Percentiles rank a stretch among this genome's conserved stretches.
Evolutionary conservation across 1,284 basidiomycete genomes (phyloP).

Genomic region (Apiotrichum akiyoshidainum): DNA sequence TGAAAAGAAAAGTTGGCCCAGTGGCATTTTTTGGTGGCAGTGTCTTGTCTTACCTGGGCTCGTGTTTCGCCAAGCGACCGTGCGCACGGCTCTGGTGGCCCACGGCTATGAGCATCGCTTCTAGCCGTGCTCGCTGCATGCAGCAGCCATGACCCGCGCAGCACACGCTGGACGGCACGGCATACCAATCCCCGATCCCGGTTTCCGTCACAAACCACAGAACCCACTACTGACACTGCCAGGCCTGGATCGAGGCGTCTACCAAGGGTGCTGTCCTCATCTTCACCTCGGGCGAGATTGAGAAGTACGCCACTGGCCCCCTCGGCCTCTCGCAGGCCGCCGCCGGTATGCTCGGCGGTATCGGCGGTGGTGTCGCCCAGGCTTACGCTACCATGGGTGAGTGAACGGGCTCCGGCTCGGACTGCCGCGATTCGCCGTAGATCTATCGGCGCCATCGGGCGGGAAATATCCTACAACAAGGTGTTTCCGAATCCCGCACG

Average conservation of each 20-base stretch:
- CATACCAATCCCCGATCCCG: no score
- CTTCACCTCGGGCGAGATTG: conserved; percentile 93
- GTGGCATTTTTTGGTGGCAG: no score
- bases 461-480: no score
- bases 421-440: background rate
- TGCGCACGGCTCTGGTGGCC: no score
- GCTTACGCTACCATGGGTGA: conserved; percentile 99
- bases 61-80: no score
- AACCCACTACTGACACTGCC: conserved; percentile 4
- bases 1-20: no score
- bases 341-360: conserved; percentile 89
- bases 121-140: no score
- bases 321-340: conserved; percentile 74
- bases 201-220: background rate
- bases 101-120: no score
- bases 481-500: background rate
- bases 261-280: conserved; percentile 96
- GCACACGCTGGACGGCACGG: no score
- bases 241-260: conserved; percentile 99
- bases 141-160: no score
- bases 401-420: conserved; percentile 41
- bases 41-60: no score
- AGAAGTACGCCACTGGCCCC: conserved; percentile 61
- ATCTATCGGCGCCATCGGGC: background rate
- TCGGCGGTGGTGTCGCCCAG: conserved; percentile 96